Percentiles rank a stretch among this genome's conserved stretches.
These are phyloP conservation scores for Paraleonurus japonicus DNA, from an alignment of 257 asterid genomes.

Conservation along the genomic window DNA sequence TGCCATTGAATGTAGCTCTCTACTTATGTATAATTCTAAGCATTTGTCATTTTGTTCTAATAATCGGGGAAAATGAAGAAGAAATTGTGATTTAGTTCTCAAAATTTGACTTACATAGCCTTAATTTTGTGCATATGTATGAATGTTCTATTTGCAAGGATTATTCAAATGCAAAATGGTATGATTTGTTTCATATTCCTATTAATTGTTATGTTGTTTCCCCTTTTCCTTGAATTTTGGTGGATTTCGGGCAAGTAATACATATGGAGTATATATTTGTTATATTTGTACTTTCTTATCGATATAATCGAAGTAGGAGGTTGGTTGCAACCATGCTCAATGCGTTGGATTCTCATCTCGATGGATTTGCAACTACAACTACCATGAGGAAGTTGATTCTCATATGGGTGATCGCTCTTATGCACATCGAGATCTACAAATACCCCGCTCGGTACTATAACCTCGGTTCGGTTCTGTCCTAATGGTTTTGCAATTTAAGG, in stretches of 20 bases:
- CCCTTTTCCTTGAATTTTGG: neutral
- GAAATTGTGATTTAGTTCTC: neutral
- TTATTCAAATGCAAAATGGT: neutral
- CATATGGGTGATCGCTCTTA: constrained; percentile 97
- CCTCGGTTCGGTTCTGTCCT: neutral
- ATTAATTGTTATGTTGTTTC: no score
- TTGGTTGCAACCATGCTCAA: constrained; percentile 96
- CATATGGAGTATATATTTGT: neutral
- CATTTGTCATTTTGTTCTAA: neutral
- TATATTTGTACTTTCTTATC: neutral
- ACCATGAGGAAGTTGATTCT: constrained; percentile 85
- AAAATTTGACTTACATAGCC: neutral
- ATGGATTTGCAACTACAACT: constrained; percentile 88
- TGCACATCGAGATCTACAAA: constrained; percentile 93
- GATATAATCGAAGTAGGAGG: constrained; percentile 58
- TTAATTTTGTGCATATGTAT: neutral
- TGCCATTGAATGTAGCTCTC: constrained; percentile 14
- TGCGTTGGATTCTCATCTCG: constrained; percentile 89
- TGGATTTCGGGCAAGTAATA: neutral
- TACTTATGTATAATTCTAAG: neutral
- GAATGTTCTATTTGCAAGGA: constrained; percentile 1
- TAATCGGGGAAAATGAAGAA: neutral
- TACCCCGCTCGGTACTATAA: constrained; percentile 87
- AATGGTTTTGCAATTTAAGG: neutral
- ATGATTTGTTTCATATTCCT: neutral